phyloP scores from a whole-genome alignment of 2,329 filamentous ascomycete species.

The Arachnomyces sp. region DNA sequence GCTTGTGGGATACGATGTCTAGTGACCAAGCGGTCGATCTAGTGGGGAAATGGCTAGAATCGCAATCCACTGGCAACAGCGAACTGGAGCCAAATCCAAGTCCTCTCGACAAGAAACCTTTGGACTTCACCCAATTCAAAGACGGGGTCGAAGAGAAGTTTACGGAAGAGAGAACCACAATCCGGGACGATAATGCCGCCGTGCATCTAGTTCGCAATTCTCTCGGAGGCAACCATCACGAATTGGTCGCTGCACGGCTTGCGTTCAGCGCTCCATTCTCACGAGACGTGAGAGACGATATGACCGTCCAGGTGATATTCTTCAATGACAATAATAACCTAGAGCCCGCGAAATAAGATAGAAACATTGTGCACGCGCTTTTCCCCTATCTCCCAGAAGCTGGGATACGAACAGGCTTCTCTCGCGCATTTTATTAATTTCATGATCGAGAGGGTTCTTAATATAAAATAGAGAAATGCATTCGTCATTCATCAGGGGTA shows the following conservation, averaged over 20 bases:
- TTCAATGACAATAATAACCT: no score
- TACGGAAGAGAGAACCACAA: constrained; percentile 38
- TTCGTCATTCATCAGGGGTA: no score
- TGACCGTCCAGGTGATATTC: constrained; percentile 42
- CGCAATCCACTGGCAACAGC: constrained; percentile 27
- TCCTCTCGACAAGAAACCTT: constrained; percentile 8
- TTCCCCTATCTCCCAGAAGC: no score
- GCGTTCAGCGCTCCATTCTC: constrained; percentile 20
- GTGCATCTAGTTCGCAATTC: constrained; percentile 46
- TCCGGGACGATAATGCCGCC: constrained; percentile 46
- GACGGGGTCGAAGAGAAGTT: constrained; percentile 22
- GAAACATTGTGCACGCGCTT: no score
- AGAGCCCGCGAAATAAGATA: no score
- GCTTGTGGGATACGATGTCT: constrained; percentile 55
- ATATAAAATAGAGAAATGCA: no score
- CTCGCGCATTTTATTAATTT: no score
- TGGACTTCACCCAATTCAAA: constrained; percentile 9
- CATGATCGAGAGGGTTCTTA: no score
- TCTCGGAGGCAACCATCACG: constrained; percentile 40
- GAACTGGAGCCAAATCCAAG: constrained; percentile 19
- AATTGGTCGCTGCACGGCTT: constrained; percentile 24
- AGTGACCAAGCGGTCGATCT: constrained; percentile 51
- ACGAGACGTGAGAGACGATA: constrained; percentile 41
- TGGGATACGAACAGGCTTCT: no score
- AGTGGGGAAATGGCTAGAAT: constrained; percentile 48